Conservation (phyloP, 2,329 filamentous ascomycete species). For the Beauveria medogensis region DNA sequence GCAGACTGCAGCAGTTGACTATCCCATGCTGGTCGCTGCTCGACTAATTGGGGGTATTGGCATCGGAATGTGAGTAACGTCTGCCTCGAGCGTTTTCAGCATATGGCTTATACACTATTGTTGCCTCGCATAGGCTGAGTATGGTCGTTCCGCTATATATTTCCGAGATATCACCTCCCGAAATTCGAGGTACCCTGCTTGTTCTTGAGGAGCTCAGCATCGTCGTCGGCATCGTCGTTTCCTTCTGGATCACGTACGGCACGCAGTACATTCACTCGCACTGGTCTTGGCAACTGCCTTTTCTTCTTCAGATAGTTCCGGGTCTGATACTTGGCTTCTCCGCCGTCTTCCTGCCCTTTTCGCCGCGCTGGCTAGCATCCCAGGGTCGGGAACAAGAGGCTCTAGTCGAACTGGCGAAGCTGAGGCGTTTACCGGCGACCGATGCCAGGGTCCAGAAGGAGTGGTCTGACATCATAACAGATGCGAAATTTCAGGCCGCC, state of each 20-base stretch:
- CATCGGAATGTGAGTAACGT: constrained; percentile 26
- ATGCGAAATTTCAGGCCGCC: constrained; percentile 18
- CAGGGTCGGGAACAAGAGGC: constrained; percentile 20
- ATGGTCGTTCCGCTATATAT: constrained; percentile 31
- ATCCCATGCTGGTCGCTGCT: constrained; percentile 35
- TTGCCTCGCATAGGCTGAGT: not conserved
- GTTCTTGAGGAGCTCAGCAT: constrained; percentile 32
- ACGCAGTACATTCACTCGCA: constrained; percentile 19
- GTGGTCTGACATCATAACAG: constrained; percentile 20
- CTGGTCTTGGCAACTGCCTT: constrained; percentile 23
- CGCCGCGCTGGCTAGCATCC: constrained; percentile 21
- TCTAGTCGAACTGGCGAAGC: constrained; percentile 16
- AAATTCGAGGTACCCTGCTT: constrained; percentile 38
- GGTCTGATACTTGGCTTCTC: constrained; percentile 19
- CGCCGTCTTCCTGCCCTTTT: constrained; percentile 19
- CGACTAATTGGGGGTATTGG: constrained; percentile 28
- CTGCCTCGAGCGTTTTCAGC: not conserved
- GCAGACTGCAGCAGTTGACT: constrained; percentile 32
- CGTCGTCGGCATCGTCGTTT: constrained; percentile 22
- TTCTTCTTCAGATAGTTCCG: constrained; percentile 23
- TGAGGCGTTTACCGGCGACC: constrained; percentile 16
- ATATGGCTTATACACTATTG: not conserved
- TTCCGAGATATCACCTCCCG: constrained; percentile 39
- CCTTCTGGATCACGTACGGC: constrained; percentile 25
- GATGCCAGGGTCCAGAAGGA: constrained; percentile 18